These are phyloP conservation scores for Plectranthus barbatus DNA, from an alignment of 257 asterid species.

Conservation along the genomic window DNA sequence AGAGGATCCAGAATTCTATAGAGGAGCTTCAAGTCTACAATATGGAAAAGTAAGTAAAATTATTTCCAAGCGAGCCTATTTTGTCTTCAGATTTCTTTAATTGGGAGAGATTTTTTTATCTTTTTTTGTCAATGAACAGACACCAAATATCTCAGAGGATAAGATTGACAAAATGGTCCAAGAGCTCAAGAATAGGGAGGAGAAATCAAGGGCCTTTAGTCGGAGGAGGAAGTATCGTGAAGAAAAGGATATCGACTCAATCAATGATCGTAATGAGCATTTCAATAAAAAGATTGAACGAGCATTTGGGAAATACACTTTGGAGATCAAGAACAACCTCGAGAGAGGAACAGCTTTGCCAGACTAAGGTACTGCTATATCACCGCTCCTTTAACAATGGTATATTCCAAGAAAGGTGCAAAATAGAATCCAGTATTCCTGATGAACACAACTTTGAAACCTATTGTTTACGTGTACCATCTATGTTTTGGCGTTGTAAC, in stretches of 20 bases:
- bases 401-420: not conserved
- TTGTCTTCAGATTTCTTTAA: not conserved
- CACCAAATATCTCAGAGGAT: constrained; percentile 63
- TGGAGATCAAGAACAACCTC: constrained; percentile 95
- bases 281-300: constrained; percentile 95
- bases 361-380: constrained; percentile 21
- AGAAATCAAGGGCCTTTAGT: constrained; percentile 73
- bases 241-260: constrained; percentile 96
- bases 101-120: not conserved
- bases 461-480: not conserved
- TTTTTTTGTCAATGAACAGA: constrained; percentile 28
- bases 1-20: constrained; percentile 89
- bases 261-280: constrained; percentile 71
- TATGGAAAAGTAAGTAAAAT: constrained; percentile 66
- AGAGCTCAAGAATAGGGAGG: constrained; percentile 82
- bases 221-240: constrained; percentile 91
- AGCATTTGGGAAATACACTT: constrained; percentile 84
- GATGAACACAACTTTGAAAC: not conserved
- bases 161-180: constrained; percentile 84
- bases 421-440: not conserved
- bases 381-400: not conserved
- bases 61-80: not conserved
- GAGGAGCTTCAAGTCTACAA: constrained; percentile 95
- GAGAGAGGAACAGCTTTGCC: constrained; percentile 60
- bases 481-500: not conserved